Evolutionary conservation across 2,329 filamentous ascomycete genomes (phyloP), one percentile per base, ranked within the genome.

Genomic region (Chaetomium sp.): DNA sequence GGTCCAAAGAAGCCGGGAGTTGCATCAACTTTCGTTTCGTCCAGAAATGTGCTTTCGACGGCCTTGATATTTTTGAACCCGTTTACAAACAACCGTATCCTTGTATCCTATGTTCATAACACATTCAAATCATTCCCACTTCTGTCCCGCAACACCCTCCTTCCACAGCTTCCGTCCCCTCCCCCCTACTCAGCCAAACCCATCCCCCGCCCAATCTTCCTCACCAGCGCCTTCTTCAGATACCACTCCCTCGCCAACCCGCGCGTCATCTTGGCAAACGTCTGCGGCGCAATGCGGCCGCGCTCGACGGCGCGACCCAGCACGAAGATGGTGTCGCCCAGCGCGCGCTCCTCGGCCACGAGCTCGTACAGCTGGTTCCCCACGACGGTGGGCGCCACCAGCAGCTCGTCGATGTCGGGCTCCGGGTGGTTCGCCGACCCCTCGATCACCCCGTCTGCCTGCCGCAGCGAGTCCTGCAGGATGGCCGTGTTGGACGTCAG

Each of bases 351-450:
- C 74, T 99, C 95, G 1, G 93, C 92, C 31, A 93, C 91, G 1
- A 96, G 82, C 56, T 89, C 88, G 77, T 98, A 99, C 25, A 99
- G 80, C 80, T 99, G 95, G 69, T 94, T 93, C 0, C 91, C 92
- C 4, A 97, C 95, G 1, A 97, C 90, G 0, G 92, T 97, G 0
- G 94, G 93, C 3, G 93, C 92, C n/a, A 97, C 92, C 2, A 99
- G 82, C 38, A 98, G 84, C 66, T 96, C 93, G 75, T 99, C 95
- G 57, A 98, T 90, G 56, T 89, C 86, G 0, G 93, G 93, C 1
- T 88, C 84, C 49, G 84, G 83, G 57, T 91, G 87, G 19, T 82
- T 82, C 63, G 87, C 84, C n/a, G 91, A 91, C 59, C 87, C 85
- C 50, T 87, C 84, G 68, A 97, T 91, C 12, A 93, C 87, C 6